Conservation (phyloP, 2,329 filamentous ascomycete species). For the Talaromyces marneffei region DNA sequence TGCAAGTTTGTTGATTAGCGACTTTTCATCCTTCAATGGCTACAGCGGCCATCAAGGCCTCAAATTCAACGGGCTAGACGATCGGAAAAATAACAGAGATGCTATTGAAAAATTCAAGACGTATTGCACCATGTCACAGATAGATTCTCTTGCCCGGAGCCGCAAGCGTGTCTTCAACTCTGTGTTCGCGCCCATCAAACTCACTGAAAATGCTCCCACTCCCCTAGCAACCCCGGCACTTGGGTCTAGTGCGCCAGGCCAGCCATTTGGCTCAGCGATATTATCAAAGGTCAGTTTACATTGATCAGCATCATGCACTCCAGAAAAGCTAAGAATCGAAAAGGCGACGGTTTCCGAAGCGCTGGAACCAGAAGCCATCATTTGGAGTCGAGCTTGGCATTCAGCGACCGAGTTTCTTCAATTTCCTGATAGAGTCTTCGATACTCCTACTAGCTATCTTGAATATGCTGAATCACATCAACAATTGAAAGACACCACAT, state of each 20-base stretch:
- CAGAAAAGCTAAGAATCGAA: not conserved
- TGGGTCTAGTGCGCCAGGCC: conserved; percentile 17
- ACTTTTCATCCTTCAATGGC: not conserved
- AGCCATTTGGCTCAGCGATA: conserved; percentile 15
- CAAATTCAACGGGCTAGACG: not conserved
- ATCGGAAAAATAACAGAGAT: not conserved
- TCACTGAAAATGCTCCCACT: conserved; percentile 28
- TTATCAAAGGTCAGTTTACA: not conserved
- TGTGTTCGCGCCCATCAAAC: conserved; percentile 37
- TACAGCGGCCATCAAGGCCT: not conserved
- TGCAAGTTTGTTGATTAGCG: not conserved
- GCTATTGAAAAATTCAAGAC: conserved; percentile 11
- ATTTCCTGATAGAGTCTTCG: conserved; percentile 32
- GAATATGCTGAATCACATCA: conserved; percentile 26
- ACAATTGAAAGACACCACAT: conserved; percentile 22
- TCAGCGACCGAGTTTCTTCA: conserved; percentile 36
- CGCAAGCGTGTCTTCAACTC: conserved; percentile 41
- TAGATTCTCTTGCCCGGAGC: conserved; percentile 20
- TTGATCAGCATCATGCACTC: not conserved
- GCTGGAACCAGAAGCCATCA: conserved; percentile 26
- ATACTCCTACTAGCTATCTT: conserved; percentile 18
- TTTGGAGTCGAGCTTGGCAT: conserved; percentile 39
- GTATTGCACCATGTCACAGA: conserved; percentile 21
- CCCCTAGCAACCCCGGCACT: conserved; percentile 22
- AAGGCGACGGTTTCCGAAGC: conserved; percentile 4